phyloP scores from a whole-genome alignment of 164 flowering plant species.

The Nymphaea thermarum region DNA sequence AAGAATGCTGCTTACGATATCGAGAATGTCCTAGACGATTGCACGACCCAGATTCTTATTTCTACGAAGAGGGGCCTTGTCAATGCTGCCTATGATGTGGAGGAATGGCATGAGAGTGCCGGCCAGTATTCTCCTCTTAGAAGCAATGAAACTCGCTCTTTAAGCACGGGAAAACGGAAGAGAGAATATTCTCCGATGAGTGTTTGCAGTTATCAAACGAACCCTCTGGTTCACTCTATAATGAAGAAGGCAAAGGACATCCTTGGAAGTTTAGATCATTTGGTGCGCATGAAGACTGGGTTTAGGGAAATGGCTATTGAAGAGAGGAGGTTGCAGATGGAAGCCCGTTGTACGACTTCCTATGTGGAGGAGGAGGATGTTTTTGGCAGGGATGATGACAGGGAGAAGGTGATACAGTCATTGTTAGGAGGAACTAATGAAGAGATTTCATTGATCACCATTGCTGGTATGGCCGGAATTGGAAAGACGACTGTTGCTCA shows the following conservation, averaged over 20 bases:
- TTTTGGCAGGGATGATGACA: neutral
- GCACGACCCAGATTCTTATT: neutral
- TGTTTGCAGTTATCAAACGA: neutral
- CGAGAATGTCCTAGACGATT: conserved; percentile 3
- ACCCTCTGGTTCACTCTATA: neutral
- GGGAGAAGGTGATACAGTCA: neutral
- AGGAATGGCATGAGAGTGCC: neutral
- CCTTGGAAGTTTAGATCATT: neutral
- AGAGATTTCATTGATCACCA: neutral
- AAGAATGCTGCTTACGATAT: conserved; percentile 7
- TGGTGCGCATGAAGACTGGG: neutral
- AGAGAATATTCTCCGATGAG: neutral
- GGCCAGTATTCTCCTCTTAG: neutral
- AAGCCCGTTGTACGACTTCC: neutral
- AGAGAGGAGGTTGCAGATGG: neutral
- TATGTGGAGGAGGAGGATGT: neutral
- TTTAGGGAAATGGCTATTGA: neutral
- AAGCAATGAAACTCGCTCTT: neutral
- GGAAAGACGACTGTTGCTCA: conserved; percentile 4
- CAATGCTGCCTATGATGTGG: neutral
- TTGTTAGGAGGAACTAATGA: neutral
- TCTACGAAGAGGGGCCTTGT: neutral
- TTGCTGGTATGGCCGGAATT: conserved; percentile 1
- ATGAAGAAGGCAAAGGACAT: neutral
- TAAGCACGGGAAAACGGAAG: neutral